phyloP scores from a whole-genome alignment of 768 basidiomycete genomes.

The Antrodiella citrinella region DNA sequence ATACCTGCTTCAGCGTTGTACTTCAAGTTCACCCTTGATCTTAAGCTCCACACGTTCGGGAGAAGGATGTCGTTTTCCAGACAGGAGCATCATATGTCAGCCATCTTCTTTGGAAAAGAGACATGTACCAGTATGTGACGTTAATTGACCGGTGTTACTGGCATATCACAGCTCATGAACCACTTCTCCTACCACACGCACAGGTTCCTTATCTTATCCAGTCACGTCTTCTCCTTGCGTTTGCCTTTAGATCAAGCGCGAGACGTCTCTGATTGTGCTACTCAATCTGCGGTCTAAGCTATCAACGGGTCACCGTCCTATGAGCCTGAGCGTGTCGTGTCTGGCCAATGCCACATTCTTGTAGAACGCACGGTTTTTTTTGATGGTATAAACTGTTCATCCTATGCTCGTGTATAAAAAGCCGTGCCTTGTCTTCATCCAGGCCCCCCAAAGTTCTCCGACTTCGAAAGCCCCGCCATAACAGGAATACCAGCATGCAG shows the following conservation, averaged over 20 bases:
- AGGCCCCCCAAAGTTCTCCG: too few species aligned
- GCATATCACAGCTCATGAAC: not conserved
- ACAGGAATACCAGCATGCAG: too few species aligned
- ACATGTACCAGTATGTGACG: not conserved
- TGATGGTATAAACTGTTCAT: too few species aligned
- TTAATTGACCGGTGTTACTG: not conserved
- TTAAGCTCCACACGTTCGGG: not conserved
- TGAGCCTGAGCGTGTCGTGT: too few species aligned
- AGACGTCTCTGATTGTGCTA: not conserved
- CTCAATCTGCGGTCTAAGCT: too few species aligned
- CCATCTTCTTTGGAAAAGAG: not conserved
- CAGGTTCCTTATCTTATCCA: not conserved
- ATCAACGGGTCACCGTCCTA: too few species aligned
- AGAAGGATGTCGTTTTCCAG: not conserved
- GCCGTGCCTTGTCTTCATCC: too few species aligned
- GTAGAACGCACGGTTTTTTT: not conserved
- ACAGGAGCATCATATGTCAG: too few species aligned
- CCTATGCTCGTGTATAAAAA: too few species aligned
- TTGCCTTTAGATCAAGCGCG: not conserved
- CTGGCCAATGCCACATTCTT: not conserved
- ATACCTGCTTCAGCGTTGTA: not conserved
- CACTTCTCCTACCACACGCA: not conserved
- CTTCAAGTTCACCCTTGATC: not conserved
- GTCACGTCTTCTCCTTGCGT: not conserved
- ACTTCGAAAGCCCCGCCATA: too few species aligned